Evolutionary conservation across 2,329 filamentous ascomycete species (phyloP), one percentile per base, ranked within the genome.

Genomic region (Escovopsis sp.): DNA sequence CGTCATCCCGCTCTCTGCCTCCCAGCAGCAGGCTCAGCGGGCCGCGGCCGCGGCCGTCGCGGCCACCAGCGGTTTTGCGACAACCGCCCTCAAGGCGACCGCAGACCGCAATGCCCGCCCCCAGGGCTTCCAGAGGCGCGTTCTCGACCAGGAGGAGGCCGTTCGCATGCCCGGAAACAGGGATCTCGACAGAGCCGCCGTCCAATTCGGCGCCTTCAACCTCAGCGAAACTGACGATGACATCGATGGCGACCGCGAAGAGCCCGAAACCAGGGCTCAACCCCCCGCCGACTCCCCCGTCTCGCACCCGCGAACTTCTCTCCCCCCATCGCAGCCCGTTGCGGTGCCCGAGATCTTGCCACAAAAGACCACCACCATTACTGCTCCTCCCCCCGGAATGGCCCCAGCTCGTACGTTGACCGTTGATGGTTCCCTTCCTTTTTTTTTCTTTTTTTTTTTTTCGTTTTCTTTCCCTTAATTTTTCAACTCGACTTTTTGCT

Each of bases 91-190:
- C 54, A 94, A 94, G 67, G 84, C 84, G 11, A 82, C 80, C 12
- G 53, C 75, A 45, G 66, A 78, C 55, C 60, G 74, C 47, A 67
- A 75, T 23, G 68, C 70, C 46, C 83, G 89, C 47, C 80, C 78
- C 43, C 76, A 85, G 18, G 88, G 81, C 64, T 86, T 83, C 62
- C 83, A 93, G 60, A 80, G 89, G 51, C 83, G 86, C 55, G 74
- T 95, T 42, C 72, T 94, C 55, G 88, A 96, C 54, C 91, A 98
- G 59, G 88, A 94, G 62, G 91, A 98, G 66, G 86, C 91, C 45
- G 91, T 98, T 35, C 87, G 94, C 50, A 95, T 98, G 89, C 91
- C 91, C 38, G 87, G 85, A 46, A 94, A 95, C 67, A 87, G 91
- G 52, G 88, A 91, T 42, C 83, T 98, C 26, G 89, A 96, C 59